These are phyloP conservation scores for Penicillium crustosum DNA, from an alignment of 2,329 filamentous ascomycete species.

Conservation along the genomic window DNA sequence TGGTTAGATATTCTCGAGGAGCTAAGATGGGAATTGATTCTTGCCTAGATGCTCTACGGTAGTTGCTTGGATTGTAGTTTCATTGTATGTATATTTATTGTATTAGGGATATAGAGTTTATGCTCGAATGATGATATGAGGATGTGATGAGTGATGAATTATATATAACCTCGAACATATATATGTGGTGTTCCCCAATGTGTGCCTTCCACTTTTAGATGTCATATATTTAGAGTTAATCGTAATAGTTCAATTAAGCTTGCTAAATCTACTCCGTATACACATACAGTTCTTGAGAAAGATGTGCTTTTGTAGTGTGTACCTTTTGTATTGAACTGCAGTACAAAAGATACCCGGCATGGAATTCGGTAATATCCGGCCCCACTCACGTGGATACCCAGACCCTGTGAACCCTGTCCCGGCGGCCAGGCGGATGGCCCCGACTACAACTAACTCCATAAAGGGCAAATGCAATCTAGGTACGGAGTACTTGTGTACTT, in stretches of 20 bases:
- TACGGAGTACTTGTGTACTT: neutral
- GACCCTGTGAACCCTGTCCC: neutral
- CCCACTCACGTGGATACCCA: neutral
- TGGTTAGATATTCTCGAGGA: conserved; percentile 36
- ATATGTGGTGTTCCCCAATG: neutral
- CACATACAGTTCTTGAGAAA: no score
- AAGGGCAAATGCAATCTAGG: no score
- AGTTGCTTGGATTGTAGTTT: neutral
- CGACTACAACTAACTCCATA: neutral
- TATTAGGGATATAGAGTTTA: neutral
- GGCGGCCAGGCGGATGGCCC: neutral
- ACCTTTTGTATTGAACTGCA: neutral
- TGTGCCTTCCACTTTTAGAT: neutral
- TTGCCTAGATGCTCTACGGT: conserved; percentile 23
- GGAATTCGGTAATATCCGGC: neutral
- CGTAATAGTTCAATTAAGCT: neutral
- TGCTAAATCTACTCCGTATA: no score
- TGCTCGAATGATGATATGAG: neutral
- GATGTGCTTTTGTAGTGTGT: neutral
- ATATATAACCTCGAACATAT: neutral
- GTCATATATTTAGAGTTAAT: no score
- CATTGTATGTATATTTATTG: neutral
- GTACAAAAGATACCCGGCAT: neutral
- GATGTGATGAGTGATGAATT: neutral
- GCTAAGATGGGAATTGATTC: conserved; percentile 35